Evolutionary conservation across 2,329 filamentous ascomycete genomes (phyloP).

Genomic region (Ophiostoma ulmi): DNA sequence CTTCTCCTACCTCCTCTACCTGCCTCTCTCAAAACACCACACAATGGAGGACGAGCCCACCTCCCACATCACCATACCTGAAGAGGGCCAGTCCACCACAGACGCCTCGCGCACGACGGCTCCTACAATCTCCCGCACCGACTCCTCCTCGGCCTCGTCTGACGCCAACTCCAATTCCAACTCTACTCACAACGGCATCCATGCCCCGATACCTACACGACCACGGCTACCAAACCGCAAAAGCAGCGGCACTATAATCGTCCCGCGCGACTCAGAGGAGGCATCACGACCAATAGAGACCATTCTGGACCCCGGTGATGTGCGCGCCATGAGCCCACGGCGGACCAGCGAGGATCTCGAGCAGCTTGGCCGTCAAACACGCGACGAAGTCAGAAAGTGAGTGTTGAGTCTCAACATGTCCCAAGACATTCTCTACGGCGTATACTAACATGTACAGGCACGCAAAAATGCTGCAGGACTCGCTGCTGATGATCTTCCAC

Average conservation of each 20-base stretch:
- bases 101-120: background rate
- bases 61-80: slow-evolving; percentile 16
- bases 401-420: slow-evolving; percentile 24
- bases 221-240: slow-evolving; percentile 68
- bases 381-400: slow-evolving; percentile 58
- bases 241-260: slow-evolving; percentile 76
- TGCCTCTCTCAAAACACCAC: background rate
- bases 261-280: slow-evolving; percentile 63
- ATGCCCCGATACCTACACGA: slow-evolving; percentile 51
- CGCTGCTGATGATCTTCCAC: slow-evolving; percentile 82
- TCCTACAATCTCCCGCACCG: slow-evolving; percentile 27
- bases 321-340: slow-evolving; percentile 88
- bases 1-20: background rate
- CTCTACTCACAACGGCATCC: slow-evolving; percentile 36
- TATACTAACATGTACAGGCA: slow-evolving; percentile 47
- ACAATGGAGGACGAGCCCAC: slow-evolving; percentile 15
- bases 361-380: slow-evolving; percentile 75
- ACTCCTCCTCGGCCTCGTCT: slow-evolving; percentile 35
- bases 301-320: slow-evolving; percentile 79
- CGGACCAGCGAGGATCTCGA: slow-evolving; percentile 88
- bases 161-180: slow-evolving; percentile 26
- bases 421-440: background rate
- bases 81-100: slow-evolving; percentile 9
- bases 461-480: slow-evolving; percentile 82
- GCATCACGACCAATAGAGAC: slow-evolving; percentile 68